Evolutionary conservation across 345 rosid genomes (phyloP).

Genomic region (Geranium rotundifolium): DNA sequence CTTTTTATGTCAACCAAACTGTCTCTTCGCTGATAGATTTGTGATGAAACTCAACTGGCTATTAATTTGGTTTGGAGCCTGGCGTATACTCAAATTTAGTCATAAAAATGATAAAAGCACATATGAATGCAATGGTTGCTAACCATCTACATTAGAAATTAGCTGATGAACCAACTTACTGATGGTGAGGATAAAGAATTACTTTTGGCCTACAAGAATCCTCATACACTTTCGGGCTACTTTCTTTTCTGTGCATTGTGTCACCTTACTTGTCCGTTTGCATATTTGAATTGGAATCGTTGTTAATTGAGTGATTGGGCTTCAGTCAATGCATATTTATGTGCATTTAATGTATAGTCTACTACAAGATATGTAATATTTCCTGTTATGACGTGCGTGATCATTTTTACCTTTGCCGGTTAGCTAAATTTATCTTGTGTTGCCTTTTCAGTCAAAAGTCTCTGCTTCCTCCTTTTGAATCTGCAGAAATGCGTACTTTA

Average conservation of each 20-base stretch:
- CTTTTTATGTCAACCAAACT: background rate
- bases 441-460: constrained; percentile 51
- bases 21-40: background rate
- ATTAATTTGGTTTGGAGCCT: background rate
- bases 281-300: no score
- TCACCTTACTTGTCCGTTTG: no score
- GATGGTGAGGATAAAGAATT: background rate
- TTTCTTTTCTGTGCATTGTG: background rate
- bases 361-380: background rate
- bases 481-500: constrained; percentile 69
- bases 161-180: background rate
- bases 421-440: background rate
- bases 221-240: background rate
- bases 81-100: background rate
- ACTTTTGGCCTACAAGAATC: background rate
- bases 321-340: no score
- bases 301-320: no score
- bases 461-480: constrained; percentile 80
- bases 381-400: background rate
- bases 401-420: background rate
- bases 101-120: background rate
- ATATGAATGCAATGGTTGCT: background rate
- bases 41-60: background rate
- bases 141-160: background rate
- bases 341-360: background rate